These are phyloP conservation scores for Chlamydomonas sp. DNA, from an alignment of 139 green algal species.

Conservation along the genomic window DNA sequence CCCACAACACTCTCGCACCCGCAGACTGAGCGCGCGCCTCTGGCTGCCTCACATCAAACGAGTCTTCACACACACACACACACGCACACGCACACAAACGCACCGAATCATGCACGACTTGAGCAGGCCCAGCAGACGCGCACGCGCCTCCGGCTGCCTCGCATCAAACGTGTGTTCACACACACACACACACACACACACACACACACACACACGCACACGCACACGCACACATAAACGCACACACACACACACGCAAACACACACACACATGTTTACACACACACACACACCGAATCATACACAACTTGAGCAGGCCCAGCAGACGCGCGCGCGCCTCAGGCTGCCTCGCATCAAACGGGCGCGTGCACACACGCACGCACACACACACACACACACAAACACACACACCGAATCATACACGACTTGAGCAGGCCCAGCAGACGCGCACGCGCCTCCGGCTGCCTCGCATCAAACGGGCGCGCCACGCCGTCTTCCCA, in stretches of 20 bases:
- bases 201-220: neutral
- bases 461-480: too few relatives aligned
- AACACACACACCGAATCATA: slow-evolving; percentile 63
- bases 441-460: slow-evolving; percentile 53
- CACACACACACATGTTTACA: neutral
- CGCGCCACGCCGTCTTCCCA: slow-evolving; percentile 29
- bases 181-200: too few relatives aligned
- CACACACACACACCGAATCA: slow-evolving; percentile 56
- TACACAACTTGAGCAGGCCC: slow-evolving; percentile 52
- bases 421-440: slow-evolving; percentile 48
- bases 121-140: slow-evolving; percentile 68
- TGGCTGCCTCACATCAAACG: too few relatives aligned
- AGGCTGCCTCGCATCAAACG: too few relatives aligned
- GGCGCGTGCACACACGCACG: too few relatives aligned
- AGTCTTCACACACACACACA: too few relatives aligned
- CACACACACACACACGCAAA: neutral
- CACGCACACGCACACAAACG: neutral
- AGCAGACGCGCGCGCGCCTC: slow-evolving; percentile 54
- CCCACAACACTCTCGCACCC: too few relatives aligned
- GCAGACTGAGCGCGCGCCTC: too few relatives aligned
- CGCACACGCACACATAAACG: slow-evolving; percentile 75
- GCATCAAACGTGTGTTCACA: too few relatives aligned
- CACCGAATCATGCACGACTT: slow-evolving; percentile 63
- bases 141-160: too few relatives aligned
- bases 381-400: neutral